Evolutionary conservation across 1,139 yeast species (phyloP), one percentile per base, ranked within the genome.

Genomic region (Wickerhamomyces sp.): DNA sequence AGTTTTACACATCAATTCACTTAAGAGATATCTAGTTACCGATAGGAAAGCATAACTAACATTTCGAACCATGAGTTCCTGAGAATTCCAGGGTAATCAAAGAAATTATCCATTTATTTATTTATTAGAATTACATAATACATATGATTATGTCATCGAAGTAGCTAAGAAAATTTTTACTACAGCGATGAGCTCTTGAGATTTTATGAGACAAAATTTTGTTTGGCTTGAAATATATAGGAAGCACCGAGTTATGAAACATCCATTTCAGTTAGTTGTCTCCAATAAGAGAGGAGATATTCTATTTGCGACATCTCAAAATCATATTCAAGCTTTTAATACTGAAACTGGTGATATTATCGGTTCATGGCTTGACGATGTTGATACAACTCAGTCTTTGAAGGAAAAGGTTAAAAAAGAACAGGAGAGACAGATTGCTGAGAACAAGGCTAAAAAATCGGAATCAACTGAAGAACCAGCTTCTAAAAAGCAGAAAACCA

Each of bases 181-280:
- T n/a, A n/a, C n/a, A n/a, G 39, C 37, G 46, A 43, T 42, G 46
- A 40, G 41, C 38, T 38, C 31, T n/a, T 18, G n/a, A n/a, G n/a
- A n/a, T n/a, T n/a, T n/a, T n/a, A n/a, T 14, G 5, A 6, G 16
- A 12, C 2, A 4, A 4, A 5, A 7, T 20, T 12, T 13, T 9
- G 21, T n/a, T 12, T 17, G 18, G 18, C 18, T 14, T 27, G n/a
- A n/a, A n/a, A n/a, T n/a, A n/a, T n/a, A n/a, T n/a, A n/a, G n/a
- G n/a, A n/a, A n/a, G n/a, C n/a, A 9, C 12, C 20, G n/a, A 3
- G n/a, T 28, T n/a, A 71, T 81, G 78, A 78, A 78, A 54, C 90
- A 83, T 53, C 92, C 92, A 25, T 76, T 77, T 56, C 90, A 82
- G 55, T 67, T 74, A 34, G 58, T 79, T 4, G 55, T 70, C 8